Evolutionary conservation across 2,329 filamentous ascomycete species (phyloP).

Genomic region (Aspergillus luchuensis): DNA sequence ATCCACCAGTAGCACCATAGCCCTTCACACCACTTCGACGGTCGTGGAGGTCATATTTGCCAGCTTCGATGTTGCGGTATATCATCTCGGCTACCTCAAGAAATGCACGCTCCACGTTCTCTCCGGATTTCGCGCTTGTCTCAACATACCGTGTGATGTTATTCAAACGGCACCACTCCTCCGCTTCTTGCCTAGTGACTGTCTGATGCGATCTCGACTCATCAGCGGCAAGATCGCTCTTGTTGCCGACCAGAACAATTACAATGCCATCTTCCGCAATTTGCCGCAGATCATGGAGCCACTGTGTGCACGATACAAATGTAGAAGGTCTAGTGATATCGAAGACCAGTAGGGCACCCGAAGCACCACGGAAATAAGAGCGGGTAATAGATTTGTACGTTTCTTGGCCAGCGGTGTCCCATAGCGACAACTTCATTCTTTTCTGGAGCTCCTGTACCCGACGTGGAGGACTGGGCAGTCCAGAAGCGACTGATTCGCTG

Average conservation of each 20-base stretch:
- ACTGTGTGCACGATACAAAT: conserved; percentile 85
- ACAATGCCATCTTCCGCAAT: conserved; percentile 96
- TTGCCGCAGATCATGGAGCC: conserved; percentile 89
- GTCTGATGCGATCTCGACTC: conserved; percentile 56
- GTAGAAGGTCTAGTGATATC: conserved; percentile 86
- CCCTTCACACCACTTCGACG: conserved; percentile 86
- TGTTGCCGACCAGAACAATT: conserved; percentile 93
- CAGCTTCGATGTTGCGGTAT: conserved; percentile 94
- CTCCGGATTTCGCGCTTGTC: conserved; percentile 92
- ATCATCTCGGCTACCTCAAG: conserved; percentile 92
- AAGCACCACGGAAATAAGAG: conserved; percentile 86
- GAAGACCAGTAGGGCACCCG: conserved; percentile 82
- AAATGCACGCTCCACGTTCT: conserved; percentile 91
- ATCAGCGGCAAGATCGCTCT: conserved; percentile 72
- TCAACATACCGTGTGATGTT: conserved; percentile 92
- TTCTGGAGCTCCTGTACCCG: conserved; percentile 52
- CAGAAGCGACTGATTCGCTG: conserved; percentile 24
- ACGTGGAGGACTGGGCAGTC: conserved; percentile 39
- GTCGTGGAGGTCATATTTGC: conserved; percentile 92
- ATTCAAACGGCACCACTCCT: conserved; percentile 84
- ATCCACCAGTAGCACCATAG: conserved; percentile 45
- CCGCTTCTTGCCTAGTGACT: conserved; percentile 79
- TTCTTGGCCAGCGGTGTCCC: conserved; percentile 96
- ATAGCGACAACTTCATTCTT: conserved; percentile 92
- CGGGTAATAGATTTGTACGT: conserved; percentile 96